Base-by-base conservation (phyloP, 768 basidiomycete genomes). In the Suillus placidus region DNA sequence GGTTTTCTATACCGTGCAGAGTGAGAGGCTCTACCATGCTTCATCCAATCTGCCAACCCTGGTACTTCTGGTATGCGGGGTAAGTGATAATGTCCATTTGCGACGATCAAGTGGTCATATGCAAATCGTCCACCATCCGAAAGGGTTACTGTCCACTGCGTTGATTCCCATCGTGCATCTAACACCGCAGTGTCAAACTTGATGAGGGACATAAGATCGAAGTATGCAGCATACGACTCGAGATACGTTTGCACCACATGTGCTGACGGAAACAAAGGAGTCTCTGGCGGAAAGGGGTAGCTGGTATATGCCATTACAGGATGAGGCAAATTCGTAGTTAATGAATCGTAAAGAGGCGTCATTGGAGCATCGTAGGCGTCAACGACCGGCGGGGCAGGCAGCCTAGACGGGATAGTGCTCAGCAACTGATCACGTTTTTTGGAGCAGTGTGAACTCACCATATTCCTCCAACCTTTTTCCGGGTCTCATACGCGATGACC, bases 311-410 rank as follows among this genome's bases (percentile, higher is more conserved):
- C 84, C 93, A 95, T 94, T 58, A 88, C 65, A 1, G 89, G 89
- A 68, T 94, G 90, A 0, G 93, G 91, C 6, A 95, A 73, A 70
- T 94, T 94, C 1, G 93, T 89, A n/a, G 89, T 90, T 14, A 95
- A 79, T 0, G 89, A 89, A 71, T 94, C 89, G 71, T 95, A 95
- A 10, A 93, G 71, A 2, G 93, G 87, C 1, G 91, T 89, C 38
- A 83, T 71, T 2, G 91, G 90, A 20, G 30, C 58, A 42, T 23
- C 13, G 58, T 42, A 42, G 8, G 85, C 85, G 40, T 85, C 76
- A 23, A 78, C 80, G 13, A 75, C 73, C 4, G 84, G 82, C 42
- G 81, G 77, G 8, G 86, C 84, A 23, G 90, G 87, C 30, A 85
- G 73, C 91, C 89, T 87, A 64, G 49, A 61, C 13, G 58, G 32